Conservation (phyloP, 352 stramenopile genomes). For the Elongisporangium prolatum region DNA sequence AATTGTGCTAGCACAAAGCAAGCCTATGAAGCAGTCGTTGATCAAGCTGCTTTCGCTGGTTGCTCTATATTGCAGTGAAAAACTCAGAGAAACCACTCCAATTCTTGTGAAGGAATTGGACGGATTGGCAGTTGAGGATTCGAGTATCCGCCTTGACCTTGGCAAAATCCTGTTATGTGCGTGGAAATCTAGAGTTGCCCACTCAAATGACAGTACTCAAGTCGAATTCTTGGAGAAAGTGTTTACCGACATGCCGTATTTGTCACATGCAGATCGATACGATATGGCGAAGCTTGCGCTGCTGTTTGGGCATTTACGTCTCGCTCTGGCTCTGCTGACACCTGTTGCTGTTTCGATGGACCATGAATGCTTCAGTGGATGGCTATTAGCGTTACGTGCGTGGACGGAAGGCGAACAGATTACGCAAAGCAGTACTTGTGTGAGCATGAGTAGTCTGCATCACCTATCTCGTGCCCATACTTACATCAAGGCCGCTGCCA, state of each 20-base stretch:
- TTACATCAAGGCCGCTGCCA: constrained; percentile 29
- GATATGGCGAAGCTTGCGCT: constrained; percentile 37
- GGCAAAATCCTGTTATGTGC: not conserved
- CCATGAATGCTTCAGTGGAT: constrained; percentile 43
- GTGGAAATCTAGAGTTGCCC: not conserved
- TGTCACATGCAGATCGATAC: constrained; percentile 37
- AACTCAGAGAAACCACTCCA: not conserved
- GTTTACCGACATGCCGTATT: constrained; percentile 12
- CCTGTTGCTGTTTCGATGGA: constrained; percentile 18
- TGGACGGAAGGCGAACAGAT: constrained; percentile 28
- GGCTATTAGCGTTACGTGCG: constrained; percentile 28
- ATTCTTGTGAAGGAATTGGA: not conserved
- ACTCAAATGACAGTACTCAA: not conserved
- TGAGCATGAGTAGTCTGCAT: constrained; percentile 27
- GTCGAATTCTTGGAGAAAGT: constrained; percentile 15
- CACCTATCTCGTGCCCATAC: constrained; percentile 15
- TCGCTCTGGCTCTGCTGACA: constrained; percentile 21
- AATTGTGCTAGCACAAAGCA: not conserved
- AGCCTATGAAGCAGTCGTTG: not conserved
- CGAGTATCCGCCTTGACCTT: not conserved
- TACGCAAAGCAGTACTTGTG: constrained; percentile 14
- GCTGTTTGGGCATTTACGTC: constrained; percentile 22
- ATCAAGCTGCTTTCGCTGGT: not conserved
- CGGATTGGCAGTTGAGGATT: constrained; percentile 3
- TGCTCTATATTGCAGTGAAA: not conserved